phyloP scores from a whole-genome alignment of 345 rosid species.

The Salix purpurea region DNA sequence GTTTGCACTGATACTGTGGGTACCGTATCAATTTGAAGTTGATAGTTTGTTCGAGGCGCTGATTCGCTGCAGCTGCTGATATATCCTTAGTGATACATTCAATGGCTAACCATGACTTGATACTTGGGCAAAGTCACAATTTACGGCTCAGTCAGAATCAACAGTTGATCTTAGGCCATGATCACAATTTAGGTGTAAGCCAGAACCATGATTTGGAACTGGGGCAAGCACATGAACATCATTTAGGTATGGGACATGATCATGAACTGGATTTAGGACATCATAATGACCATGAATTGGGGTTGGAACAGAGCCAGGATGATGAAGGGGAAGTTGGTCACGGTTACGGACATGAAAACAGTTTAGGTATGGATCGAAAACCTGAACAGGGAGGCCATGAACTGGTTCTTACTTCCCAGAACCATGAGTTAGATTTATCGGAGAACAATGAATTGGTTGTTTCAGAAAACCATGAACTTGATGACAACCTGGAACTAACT shows the following conservation, averaged over 20 bases:
- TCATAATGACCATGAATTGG: conserved; percentile 51
- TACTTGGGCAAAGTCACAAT: conserved; percentile 64
- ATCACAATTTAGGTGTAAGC: conserved; percentile 52
- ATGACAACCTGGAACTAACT: conserved; percentile 50
- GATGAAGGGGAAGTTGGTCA: conserved; percentile 56
- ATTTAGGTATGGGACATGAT: conserved; percentile 62
- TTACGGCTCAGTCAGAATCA: conserved; percentile 63
- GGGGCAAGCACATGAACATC: conserved; percentile 56
- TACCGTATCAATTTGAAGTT: background rate
- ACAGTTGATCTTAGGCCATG: conserved; percentile 59
- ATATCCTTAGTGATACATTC: background rate
- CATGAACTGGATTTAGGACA: conserved; percentile 57
- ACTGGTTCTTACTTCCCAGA: conserved; percentile 34
- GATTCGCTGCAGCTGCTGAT: background rate
- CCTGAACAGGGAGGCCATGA: conserved; percentile 47
- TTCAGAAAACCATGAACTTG: conserved; percentile 68
- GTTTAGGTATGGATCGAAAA: conserved; percentile 49
- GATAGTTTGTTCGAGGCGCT: background rate
- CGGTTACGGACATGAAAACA: conserved; percentile 47
- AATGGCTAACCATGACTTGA: conserved; percentile 81
- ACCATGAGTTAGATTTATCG: conserved; percentile 42
- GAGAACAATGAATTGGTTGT: conserved; percentile 59
- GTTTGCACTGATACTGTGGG: background rate
- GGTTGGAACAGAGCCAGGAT: conserved; percentile 53
- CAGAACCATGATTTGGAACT: conserved; percentile 66